A percentile compares a stretch with the other conserved stretches of the same genome.
Conservation (phyloP, 139 green algal species). For the Haematococcus lacustris region DNA sequence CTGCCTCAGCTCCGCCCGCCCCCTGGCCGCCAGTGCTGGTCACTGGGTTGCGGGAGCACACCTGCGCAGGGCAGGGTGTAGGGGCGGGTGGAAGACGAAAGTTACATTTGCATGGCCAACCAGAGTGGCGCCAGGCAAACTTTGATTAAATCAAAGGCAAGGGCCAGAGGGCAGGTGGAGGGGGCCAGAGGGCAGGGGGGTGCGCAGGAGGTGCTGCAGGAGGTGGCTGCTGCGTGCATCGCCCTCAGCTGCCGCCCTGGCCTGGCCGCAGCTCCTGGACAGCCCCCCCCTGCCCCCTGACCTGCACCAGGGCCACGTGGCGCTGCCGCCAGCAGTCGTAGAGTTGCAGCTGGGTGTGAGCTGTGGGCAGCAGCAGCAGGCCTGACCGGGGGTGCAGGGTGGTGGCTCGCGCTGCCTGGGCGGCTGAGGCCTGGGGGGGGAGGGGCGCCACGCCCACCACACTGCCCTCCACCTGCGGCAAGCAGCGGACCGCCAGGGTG, state of each 20-base stretch:
- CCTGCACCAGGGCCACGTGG: conserved; percentile 50
- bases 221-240: background rate
- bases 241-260: background rate
- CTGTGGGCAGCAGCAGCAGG: conserved; percentile 44
- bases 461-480: conserved; percentile 32
- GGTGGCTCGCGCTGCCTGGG: conserved; percentile 6
- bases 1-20: background rate
- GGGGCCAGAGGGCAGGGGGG: too few species aligned
- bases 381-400: conserved; percentile 18
- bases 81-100: background rate
- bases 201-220: background rate
- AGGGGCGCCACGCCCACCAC: conserved; percentile 46
- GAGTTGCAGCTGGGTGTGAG: conserved; percentile 56
- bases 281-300: conserved; percentile 1
- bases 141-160: background rate
- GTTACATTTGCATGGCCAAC: too few species aligned
- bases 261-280: background rate
- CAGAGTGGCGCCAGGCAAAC: background rate
- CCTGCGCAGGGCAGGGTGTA: conserved; percentile 13
- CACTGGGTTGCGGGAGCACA: conserved; percentile 43
- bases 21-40: conserved; percentile 16
- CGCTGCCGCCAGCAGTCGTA: conserved; percentile 47
- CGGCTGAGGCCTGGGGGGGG: conserved; percentile 13
- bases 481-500: too few species aligned
- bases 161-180: background rate